Conservation (phyloP, 2,329 filamentous ascomycete species). For the Beauveria rudraprayagi region DNA sequence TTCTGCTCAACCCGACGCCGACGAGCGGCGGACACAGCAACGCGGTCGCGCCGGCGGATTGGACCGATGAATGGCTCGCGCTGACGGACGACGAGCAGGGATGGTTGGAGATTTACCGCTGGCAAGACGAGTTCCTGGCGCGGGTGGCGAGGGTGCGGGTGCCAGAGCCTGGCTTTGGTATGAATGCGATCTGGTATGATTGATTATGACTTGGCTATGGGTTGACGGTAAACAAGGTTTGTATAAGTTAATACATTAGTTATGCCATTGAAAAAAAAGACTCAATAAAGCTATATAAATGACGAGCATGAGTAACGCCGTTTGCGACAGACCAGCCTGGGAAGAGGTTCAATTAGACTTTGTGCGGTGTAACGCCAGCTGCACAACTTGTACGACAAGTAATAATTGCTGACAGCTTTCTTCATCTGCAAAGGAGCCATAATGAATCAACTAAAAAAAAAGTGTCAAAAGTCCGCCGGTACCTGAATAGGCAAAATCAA, state of each 20-base stretch:
- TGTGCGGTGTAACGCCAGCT: neutral
- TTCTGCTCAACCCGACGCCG: constrained; percentile 75
- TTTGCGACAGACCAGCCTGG: neutral
- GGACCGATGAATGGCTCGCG: constrained; percentile 83
- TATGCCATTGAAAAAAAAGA: neutral
- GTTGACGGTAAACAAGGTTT: no score
- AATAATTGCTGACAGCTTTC: no score
- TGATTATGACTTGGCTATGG: constrained; percentile 12
- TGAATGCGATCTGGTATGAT: constrained; percentile 96
- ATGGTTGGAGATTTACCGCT: constrained; percentile 80
- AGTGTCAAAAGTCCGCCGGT: no score
- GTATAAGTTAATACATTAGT: neutral
- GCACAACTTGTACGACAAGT: neutral
- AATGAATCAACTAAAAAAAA: neutral
- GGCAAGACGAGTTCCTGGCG: constrained; percentile 72
- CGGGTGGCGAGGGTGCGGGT: constrained; percentile 71
- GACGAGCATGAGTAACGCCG: neutral
- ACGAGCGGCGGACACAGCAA: constrained; percentile 86
- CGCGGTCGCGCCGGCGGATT: constrained; percentile 75
- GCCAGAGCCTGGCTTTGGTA: constrained; percentile 82
- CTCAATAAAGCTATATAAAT: neutral
- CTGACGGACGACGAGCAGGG: constrained; percentile 84
- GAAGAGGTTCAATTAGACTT: neutral
- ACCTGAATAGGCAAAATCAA: no score
- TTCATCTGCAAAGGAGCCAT: neutral